Evolutionary conservation across 345 rosid species (phyloP).

Genomic region (Adansonia digitata): DNA sequence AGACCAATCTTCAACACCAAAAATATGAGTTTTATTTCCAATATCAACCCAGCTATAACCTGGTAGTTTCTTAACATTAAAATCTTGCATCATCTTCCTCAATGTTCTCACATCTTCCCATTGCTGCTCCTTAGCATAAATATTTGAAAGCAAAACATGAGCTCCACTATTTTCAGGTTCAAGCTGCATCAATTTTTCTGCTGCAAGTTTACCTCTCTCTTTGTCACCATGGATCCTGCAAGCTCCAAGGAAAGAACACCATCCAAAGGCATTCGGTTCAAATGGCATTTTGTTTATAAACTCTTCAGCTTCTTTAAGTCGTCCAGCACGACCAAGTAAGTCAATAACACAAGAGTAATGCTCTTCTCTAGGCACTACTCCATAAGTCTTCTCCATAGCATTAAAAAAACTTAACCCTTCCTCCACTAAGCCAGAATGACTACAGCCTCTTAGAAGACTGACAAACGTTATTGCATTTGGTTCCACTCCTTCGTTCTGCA

Average conservation of each 20-base stretch:
- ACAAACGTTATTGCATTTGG: conserved; percentile 21
- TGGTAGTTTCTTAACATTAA: conserved; percentile 26
- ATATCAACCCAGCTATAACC: conserved; percentile 35
- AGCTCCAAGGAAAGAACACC: conserved; percentile 36
- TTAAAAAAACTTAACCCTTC: conserved; percentile 27
- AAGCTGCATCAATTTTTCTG: conserved; percentile 30
- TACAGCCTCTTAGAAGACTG: conserved; percentile 31
- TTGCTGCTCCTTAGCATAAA: conserved; percentile 28
- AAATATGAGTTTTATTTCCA: conserved; percentile 29
- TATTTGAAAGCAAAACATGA: conserved; percentile 31
- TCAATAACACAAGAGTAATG: conserved; percentile 36
- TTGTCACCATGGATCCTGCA: conserved; percentile 33
- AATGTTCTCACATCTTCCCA: conserved; percentile 30
- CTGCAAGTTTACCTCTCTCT: conserved; percentile 30
- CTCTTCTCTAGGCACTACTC: conserved; percentile 22
- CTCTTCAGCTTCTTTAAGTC: conserved; percentile 24
- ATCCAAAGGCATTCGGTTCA: conserved; percentile 31
- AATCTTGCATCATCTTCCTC: conserved; percentile 29
- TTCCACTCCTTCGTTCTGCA: conserved; percentile 1
- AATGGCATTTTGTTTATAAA: conserved; percentile 31
- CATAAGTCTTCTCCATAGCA: conserved; percentile 22
- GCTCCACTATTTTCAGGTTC: conserved; percentile 36
- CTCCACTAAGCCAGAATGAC: conserved; percentile 33
- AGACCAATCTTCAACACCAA: conserved; percentile 30
- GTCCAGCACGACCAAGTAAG: conserved; percentile 32